Conservation (phyloP, 2,329 filamentous ascomycete genomes). For the Alternaria gaisen region DNA sequence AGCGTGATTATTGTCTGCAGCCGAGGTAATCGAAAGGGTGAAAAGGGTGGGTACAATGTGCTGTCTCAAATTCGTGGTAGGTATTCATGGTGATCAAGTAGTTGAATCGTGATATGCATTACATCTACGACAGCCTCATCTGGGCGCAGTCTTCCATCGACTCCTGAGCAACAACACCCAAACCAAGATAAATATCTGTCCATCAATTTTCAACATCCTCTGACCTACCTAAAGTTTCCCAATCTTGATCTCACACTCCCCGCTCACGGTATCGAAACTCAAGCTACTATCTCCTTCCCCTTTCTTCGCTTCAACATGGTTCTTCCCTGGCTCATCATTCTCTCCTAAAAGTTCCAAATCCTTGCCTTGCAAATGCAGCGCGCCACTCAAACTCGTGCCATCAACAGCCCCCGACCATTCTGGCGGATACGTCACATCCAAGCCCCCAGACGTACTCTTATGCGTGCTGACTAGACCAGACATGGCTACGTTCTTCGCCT, state of each 20-base stretch:
- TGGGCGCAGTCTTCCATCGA: not conserved
- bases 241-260: conserved; percentile 44
- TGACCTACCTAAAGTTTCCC: conserved; percentile 31
- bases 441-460: conserved; percentile 44
- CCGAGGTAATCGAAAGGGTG: not conserved
- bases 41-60: not conserved
- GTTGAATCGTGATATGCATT: not conserved
- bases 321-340: conserved; percentile 39
- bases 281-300: conserved; percentile 47
- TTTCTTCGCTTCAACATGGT: conserved; percentile 52
- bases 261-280: conserved; percentile 46
- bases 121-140: not conserved
- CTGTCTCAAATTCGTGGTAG: not conserved
- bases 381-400: conserved; percentile 49
- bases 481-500: conserved; percentile 35
- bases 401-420: conserved; percentile 55
- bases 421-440: conserved; percentile 52
- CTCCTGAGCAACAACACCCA: not conserved
- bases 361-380: conserved; percentile 50
- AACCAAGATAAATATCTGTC: not conserved
- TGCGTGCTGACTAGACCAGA: conserved; percentile 46
- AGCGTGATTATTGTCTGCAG: not conserved
- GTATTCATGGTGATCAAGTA: not conserved
- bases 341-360: conserved; percentile 47
- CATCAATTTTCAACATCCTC: not conserved